phyloP scores from a whole-genome alignment of 2,329 filamentous ascomycete genomes.

The Stemphylium lycopersici region DNA sequence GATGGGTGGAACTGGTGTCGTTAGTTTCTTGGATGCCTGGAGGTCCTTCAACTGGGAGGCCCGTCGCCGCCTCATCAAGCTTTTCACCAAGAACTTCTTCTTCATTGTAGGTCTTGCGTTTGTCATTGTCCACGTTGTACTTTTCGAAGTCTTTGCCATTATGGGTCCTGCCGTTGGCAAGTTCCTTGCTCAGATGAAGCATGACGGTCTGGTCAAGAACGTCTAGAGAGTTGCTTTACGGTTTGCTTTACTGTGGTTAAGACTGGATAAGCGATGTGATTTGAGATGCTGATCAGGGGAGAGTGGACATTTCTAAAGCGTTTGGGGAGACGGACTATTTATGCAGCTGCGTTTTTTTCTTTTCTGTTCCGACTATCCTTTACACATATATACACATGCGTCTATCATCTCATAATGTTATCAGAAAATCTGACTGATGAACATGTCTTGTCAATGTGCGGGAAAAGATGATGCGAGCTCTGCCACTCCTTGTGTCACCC shows the following conservation, averaged over 20 bases:
- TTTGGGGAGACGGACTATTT: no score
- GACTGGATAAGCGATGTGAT: not conserved
- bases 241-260: not conserved
- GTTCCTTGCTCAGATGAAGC: conserved; percentile 25
- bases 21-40: conserved; percentile 79
- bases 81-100: conserved; percentile 73
- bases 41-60: conserved; percentile 74
- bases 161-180: conserved; percentile 45
- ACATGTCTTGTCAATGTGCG: no score
- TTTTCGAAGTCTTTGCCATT: conserved; percentile 60
- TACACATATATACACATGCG: no score
- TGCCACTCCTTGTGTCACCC: no score
- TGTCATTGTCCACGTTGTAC: conserved; percentile 57
- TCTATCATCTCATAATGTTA: no score
- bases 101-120: conserved; percentile 58
- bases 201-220: conserved; percentile 16
- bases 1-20: conserved; percentile 73
- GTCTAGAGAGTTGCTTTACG: not conserved
- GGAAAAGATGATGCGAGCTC: no score
- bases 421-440: no score
- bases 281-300: not conserved
- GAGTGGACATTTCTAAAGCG: no score
- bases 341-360: no score
- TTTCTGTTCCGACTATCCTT: no score
- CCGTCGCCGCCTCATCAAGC: conserved; percentile 73